These are phyloP conservation scores for Butyriboletus appendiculatus DNA, from an alignment of 1,284 basidiomycete genomes.

Conservation along the genomic window DNA sequence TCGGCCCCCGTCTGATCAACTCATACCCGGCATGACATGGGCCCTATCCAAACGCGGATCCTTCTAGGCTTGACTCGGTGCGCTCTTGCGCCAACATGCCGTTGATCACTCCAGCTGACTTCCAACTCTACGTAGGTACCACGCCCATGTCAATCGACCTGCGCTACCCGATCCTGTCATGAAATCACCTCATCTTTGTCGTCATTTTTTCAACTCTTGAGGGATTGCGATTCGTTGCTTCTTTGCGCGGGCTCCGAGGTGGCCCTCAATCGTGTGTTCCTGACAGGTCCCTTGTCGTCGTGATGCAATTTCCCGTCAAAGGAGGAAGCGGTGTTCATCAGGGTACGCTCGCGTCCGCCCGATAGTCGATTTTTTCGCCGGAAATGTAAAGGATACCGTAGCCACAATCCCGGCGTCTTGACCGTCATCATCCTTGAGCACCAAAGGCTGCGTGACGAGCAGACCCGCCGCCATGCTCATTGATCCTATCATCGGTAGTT, in stretches of 20 bases:
- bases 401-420: not conserved
- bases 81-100: conserved; percentile 10
- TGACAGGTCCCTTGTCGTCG: conserved; percentile 24
- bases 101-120: conserved; percentile 12
- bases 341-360: conserved; percentile 1
- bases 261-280: conserved; percentile 26
- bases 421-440: not conserved
- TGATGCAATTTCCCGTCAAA: conserved; percentile 27
- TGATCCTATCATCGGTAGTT: not conserved
- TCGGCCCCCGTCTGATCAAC: conserved; percentile 9
- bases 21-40: not conserved
- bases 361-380: not conserved
- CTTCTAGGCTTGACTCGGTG: not conserved
- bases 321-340: conserved; percentile 23
- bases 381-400: conserved; percentile 19
- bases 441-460: not conserved
- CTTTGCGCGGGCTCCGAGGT: conserved; percentile 36
- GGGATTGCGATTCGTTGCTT: not conserved
- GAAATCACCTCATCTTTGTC: conserved; percentile 31
- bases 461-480: not conserved
- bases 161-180: conserved; percentile 8
- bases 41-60: conserved; percentile 3
- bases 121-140: conserved; percentile 12
- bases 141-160: conserved; percentile 14
- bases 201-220: conserved; percentile 14